phyloP scores from a whole-genome alignment of 2,329 filamentous ascomycete species.

The Penicillium sp. region DNA sequence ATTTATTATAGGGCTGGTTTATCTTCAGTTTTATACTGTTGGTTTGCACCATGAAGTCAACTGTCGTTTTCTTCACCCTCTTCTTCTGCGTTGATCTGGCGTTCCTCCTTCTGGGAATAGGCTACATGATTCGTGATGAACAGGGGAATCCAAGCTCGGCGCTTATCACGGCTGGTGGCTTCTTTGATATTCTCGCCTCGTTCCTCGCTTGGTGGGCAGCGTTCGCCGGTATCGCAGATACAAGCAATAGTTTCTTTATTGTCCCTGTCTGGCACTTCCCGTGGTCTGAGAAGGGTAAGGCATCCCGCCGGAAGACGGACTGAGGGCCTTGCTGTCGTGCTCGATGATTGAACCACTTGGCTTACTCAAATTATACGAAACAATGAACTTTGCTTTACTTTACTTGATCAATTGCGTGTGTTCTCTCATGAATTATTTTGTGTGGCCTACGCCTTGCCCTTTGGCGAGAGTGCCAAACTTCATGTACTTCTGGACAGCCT shows the following conservation, averaged over 20 bases:
- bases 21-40: slow-evolving; percentile 70
- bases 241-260: slow-evolving; percentile 69
- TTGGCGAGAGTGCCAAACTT: no score
- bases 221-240: slow-evolving; percentile 69
- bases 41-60: slow-evolving; percentile 65
- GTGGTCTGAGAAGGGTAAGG: slow-evolving; percentile 69
- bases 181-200: slow-evolving; percentile 67
- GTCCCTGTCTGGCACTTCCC: slow-evolving; percentile 86
- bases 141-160: slow-evolving; percentile 31
- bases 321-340: neutral
- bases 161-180: slow-evolving; percentile 59
- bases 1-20: slow-evolving; percentile 56
- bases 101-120: slow-evolving; percentile 64
- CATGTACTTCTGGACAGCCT: no score
- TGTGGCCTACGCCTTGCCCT: no score
- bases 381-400: no score
- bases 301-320: slow-evolving; percentile 47
- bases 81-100: slow-evolving; percentile 67
- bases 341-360: no score
- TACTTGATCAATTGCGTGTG: no score
- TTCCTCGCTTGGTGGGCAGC: slow-evolving; percentile 81
- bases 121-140: slow-evolving; percentile 51
- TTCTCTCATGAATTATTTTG: no score
- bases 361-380: no score
- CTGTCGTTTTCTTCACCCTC: slow-evolving; percentile 65